Base-by-base conservation (phyloP, 163 green algal genomes). In the Volvox carteri region DNA sequence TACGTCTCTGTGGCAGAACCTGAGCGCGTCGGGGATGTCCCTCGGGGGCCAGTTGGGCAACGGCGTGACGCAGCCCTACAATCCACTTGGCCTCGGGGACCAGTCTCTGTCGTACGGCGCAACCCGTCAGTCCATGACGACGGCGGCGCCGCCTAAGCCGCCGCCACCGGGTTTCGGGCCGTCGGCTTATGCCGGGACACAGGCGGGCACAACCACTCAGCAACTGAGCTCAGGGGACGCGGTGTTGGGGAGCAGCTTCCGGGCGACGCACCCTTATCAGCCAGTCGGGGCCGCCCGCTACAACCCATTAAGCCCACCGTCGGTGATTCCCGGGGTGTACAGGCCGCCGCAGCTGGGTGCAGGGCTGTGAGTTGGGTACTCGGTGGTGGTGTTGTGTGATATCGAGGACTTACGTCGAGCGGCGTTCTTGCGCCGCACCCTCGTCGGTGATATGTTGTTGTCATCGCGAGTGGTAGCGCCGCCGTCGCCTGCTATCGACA, bases 1-100 rank as follows among this genome's bases (percentile, higher is more conserved):
- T 41, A 54, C 52, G 21, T 89, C 87, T 25, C 25, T 87, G 16
- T 87, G 87, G 79, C 68, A 81, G 67, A 74, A 74, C 68, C 83
- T 88, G 30, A 79, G 76, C 67, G 30, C 81, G 42, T 58, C 81
- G 25, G 83, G 44, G 4, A 25, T 86, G 56, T 62, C 56, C 21
- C 56, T 81, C 1, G 50, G 48, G 1, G 68, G 46, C 28, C 60
- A 67, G n/a, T 14, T 77, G 19, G 37, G 60, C 19, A 60, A 65
- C 35, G 44, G 62, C 33, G 46, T 54, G 19, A 62, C 67, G 25
- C 68, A 81, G 83, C 83, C 83, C 23, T 88, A 88, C 83, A 88
- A 88, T 50, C 83, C 83, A 14, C 83, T 88, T 4, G 83, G 83
- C 28, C 65, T 70, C 2, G 41, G 60, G 0, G 67, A 60, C 0